phyloP scores from a whole-genome alignment of 2,329 filamentous ascomycete species.

The Cercospora sojina region DNA sequence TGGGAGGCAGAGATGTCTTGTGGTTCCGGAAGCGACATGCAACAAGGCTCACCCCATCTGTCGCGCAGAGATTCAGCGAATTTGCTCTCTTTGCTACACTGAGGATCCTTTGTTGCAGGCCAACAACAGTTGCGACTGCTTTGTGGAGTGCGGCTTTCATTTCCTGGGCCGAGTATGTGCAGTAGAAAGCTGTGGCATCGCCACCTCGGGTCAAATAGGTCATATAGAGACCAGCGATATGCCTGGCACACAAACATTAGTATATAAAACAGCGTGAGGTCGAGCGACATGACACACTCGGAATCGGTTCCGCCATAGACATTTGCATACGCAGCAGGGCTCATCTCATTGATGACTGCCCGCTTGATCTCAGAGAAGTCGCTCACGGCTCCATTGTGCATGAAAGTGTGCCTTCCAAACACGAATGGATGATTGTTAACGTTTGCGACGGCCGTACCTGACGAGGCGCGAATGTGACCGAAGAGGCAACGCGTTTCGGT shows the following conservation, averaged over 20 bases:
- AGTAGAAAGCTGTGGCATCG: constrained; percentile 34
- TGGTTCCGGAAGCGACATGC: constrained; percentile 56
- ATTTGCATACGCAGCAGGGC: constrained; percentile 50
- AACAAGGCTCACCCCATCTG: constrained; percentile 52
- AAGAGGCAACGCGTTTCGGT: constrained; percentile 53
- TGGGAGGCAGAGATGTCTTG: constrained; percentile 52
- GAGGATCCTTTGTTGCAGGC: constrained; percentile 48
- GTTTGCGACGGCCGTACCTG: constrained; percentile 48
- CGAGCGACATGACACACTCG: constrained; percentile 40
- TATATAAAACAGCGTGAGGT: background rate
- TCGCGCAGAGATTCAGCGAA: constrained; percentile 54
- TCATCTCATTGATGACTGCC: constrained; percentile 47
- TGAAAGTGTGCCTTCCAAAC: constrained; percentile 55
- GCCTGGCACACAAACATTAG: constrained; percentile 16
- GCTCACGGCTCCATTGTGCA: constrained; percentile 57
- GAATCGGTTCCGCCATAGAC: constrained; percentile 55
- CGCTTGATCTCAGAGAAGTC: constrained; percentile 50
- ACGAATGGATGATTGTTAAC: constrained; percentile 58
- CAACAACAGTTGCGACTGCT: constrained; percentile 46
- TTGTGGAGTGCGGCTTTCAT: constrained; percentile 49
- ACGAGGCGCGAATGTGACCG: constrained; percentile 55
- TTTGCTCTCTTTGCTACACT: constrained; percentile 47
- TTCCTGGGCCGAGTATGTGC: constrained; percentile 42
- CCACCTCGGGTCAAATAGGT: constrained; percentile 43
- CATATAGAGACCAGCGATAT: constrained; percentile 52